phyloP scores from a whole-genome alignment of 805 yeast species.

The Yamadazyma tumulicola region DNA sequence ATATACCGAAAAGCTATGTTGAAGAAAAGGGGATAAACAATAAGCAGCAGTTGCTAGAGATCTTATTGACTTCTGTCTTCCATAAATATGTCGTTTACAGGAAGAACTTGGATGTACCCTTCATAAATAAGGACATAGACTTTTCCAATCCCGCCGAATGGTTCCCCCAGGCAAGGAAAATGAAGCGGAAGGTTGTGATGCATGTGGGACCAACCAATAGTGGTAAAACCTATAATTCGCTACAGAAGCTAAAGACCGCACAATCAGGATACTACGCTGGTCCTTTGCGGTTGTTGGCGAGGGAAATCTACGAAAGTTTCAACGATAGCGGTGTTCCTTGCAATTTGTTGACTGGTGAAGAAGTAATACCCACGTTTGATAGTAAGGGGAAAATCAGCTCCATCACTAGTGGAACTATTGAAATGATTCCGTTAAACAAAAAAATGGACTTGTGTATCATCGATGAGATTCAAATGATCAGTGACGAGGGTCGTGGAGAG shows the following conservation, averaged over 20 bases:
- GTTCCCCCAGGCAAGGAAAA: slow-evolving; percentile 81
- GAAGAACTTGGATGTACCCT: slow-evolving; percentile 10
- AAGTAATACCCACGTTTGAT: slow-evolving; percentile 69
- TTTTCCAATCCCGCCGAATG: slow-evolving; percentile 47
- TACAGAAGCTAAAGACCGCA: slow-evolving; percentile 61
- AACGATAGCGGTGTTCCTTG: slow-evolving; percentile 63
- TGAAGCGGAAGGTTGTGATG: slow-evolving; percentile 77
- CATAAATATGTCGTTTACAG: slow-evolving; percentile 19
- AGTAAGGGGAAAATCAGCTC: slow-evolving; percentile 69
- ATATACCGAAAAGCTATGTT: slow-evolving; percentile 19
- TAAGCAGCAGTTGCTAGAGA: slow-evolving; percentile 18
- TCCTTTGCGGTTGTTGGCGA: slow-evolving; percentile 83
- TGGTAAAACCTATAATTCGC: slow-evolving; percentile 87
- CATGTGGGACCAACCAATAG: slow-evolving; percentile 98
- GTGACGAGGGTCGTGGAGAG: slow-evolving; percentile 74
- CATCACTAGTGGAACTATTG: slow-evolving; percentile 84
- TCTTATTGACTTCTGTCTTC: slow-evolving; percentile 22
- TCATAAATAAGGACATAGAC: slow-evolving; percentile 18
- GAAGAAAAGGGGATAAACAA: slow-evolving; percentile 14
- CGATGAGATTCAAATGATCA: slow-evolving; percentile 96
- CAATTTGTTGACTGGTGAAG: slow-evolving; percentile 94
- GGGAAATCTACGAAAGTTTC: slow-evolving; percentile 87
- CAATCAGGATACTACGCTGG: slow-evolving; percentile 90
- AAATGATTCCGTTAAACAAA: slow-evolving; percentile 74
- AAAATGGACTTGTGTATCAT: slow-evolving; percentile 83